These are phyloP conservation scores for Neurospora sp. DNA, from an alignment of 495 filamentous ascomycete genomes.

Conservation along the genomic window DNA sequence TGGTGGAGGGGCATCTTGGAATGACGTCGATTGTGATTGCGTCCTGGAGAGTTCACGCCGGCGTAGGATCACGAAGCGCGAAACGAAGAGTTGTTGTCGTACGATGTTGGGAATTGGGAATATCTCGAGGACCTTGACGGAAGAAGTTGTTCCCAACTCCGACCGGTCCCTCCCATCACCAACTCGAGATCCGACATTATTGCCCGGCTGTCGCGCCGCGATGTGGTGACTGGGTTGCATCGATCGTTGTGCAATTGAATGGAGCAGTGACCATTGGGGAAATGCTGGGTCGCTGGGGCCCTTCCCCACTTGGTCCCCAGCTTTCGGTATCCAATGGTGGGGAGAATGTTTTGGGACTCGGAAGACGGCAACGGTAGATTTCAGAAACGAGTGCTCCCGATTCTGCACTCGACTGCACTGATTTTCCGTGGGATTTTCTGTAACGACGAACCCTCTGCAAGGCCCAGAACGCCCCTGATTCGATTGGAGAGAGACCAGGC, in stretches of 20 bases:
- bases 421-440: background rate
- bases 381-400: background rate
- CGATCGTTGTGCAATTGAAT: background rate
- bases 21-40: slow-evolving; percentile 11
- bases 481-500: background rate
- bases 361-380: background rate
- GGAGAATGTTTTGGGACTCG: background rate
- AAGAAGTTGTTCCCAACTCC: background rate
- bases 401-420: background rate
- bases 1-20: slow-evolving; percentile 57
- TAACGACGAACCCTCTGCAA: background rate
- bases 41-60: background rate
- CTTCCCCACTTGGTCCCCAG: background rate
- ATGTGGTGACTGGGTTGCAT: background rate
- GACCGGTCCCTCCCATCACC: background rate
- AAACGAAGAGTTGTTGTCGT: background rate
- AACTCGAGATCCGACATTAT: background rate
- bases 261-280: background rate
- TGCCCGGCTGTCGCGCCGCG: background rate
- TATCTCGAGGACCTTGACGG: background rate
- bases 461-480: background rate
- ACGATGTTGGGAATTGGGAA: background rate
- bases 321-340: background rate
- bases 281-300: background rate
- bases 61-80: background rate